Conservation (phyloP, 768 basidiomycete genomes). For the Phylloporus scabripes region DNA sequence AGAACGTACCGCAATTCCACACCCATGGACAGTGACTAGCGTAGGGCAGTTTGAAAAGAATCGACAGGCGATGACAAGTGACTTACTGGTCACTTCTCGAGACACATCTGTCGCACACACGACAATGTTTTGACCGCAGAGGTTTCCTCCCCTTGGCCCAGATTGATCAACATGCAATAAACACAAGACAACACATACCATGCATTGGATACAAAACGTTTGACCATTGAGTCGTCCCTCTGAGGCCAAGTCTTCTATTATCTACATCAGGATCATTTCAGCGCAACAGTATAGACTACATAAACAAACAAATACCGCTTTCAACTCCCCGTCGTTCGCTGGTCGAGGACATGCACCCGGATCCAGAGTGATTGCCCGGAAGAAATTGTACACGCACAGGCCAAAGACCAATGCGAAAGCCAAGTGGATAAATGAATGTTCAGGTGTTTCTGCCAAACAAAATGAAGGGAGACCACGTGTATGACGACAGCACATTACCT, state of each 20-base stretch:
- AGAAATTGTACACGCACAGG: conserved; percentile 84
- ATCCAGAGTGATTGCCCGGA: conserved; percentile 82
- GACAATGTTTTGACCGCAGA: conserved; percentile 91
- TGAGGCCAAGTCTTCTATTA: conserved; percentile 86
- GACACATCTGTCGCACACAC: conserved; percentile 84
- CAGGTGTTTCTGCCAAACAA: conserved; percentile 57
- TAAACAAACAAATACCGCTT: conserved; percentile 52
- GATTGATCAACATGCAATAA: background rate
- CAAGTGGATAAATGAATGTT: conserved; percentile 71
- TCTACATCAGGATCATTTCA: conserved; percentile 37
- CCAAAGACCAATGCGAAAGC: conserved; percentile 64
- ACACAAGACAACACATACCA: conserved; percentile 45
- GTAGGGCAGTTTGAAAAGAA: conserved; percentile 2
- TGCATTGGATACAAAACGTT: conserved; percentile 94
- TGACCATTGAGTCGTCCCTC: conserved; percentile 89
- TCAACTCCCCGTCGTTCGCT: conserved; percentile 77
- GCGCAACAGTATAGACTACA: background rate
- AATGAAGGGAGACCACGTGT: background rate
- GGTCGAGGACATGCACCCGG: conserved; percentile 85
- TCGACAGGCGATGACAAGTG: background rate
- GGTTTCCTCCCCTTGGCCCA: conserved; percentile 70
- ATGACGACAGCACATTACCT: conserved; percentile 40
- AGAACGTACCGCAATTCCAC: conserved; percentile 87
- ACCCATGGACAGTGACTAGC: conserved; percentile 96
- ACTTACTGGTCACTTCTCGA: conserved; percentile 91